Conservation (phyloP, 257 asterid genomes). For the Leonotis leonurus region DNA sequence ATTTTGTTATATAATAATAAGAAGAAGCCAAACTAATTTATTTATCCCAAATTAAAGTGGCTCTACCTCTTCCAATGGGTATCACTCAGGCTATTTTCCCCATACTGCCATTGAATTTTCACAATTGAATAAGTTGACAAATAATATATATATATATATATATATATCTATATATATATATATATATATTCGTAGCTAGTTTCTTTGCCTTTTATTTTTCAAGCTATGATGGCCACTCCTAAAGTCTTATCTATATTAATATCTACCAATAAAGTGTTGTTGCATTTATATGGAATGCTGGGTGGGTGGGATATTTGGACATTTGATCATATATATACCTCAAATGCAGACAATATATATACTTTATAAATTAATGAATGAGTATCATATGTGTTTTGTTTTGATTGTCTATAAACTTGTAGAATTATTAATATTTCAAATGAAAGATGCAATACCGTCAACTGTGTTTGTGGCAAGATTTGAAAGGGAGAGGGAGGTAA, state of each 20-base stretch:
- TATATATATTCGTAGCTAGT: too few relatives aligned
- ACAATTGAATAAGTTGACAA: neutral
- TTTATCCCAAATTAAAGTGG: neutral
- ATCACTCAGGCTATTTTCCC: neutral
- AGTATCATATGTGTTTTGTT: too few relatives aligned
- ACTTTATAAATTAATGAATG: too few relatives aligned
- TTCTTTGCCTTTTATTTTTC: too few relatives aligned
- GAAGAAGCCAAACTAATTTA: too few relatives aligned
- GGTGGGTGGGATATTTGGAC: neutral
- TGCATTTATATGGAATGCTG: neutral
- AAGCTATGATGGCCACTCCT: constrained; percentile 13
- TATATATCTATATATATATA: too few relatives aligned
- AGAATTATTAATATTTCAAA: neutral
- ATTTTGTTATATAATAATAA: neutral
- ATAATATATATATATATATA: too few relatives aligned
- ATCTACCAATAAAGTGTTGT: neutral
- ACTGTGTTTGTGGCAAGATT: neutral
- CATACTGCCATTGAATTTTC: too few relatives aligned
- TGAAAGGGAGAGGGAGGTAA: neutral
- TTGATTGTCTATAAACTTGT: too few relatives aligned
- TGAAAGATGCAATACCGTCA: neutral
- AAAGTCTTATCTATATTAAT: neutral
- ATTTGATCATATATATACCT: neutral
- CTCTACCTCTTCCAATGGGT: neutral
- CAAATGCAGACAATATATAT: neutral